Conservation (phyloP, 148 eudicot genomes). For the Diospyros kaki region DNA sequence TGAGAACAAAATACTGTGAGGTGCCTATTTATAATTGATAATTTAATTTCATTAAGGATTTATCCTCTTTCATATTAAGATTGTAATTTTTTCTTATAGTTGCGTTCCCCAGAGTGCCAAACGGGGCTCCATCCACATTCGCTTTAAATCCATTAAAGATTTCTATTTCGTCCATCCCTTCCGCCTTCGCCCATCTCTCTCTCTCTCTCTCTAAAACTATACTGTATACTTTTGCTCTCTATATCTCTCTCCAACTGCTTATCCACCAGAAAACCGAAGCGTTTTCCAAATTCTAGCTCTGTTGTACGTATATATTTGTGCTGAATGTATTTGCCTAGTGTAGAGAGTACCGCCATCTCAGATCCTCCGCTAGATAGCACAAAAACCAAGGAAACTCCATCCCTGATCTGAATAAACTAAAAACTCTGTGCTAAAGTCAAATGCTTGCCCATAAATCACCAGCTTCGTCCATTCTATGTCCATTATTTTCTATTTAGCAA, state of each 20-base stretch:
- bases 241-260: neutral
- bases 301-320: no score
- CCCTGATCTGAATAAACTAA: neutral
- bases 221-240: no score
- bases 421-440: neutral
- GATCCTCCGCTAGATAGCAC: conserved; percentile 3
- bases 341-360: conserved; percentile 9
- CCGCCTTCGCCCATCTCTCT: neutral
- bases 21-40: no score
- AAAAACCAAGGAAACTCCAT: neutral
- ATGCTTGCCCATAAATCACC: neutral
- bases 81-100: no score
- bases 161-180: neutral
- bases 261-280: neutral
- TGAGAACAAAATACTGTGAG: no score
- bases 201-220: conserved; percentile 7
- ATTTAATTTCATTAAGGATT: no score
- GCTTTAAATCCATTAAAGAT: neutral
- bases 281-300: neutral
- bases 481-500: neutral
- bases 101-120: no score
- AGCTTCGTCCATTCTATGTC: neutral
- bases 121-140: neutral
- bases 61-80: no score
- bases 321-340: neutral